Evolutionary conservation across 352 stramenopile genomes (phyloP), one percentile per base, ranked within the genome.

Genomic region (Thalassiosira exigua): DNA sequence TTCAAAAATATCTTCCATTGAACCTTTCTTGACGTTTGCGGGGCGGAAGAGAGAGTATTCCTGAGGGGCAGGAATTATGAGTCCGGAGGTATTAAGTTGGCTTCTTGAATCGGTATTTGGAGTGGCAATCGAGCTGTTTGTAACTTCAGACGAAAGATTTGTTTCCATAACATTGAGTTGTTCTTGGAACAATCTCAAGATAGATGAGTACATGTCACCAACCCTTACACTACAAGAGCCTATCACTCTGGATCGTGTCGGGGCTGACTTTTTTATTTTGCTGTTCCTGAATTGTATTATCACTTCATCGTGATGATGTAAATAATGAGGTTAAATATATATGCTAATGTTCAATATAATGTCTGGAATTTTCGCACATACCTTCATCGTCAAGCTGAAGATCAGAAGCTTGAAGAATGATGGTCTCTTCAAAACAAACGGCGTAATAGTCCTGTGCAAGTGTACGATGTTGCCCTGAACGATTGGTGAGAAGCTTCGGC

Each of bases 381-480:
- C 36, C 36, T 44, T 14, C 7, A 44, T 44, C 36, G 14, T 7
- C 14, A 44, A 44, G 36, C 36, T 87, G 75, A 44, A 87, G 64
- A 59, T 87, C 77, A 19, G 66, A 62, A 30, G 69, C 69, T 11
- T 67, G 30, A 21, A 87, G 44, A 69, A 82, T 53, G 29, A 87
- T 50, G 30, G 75, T 83, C 59, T 84, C 71, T 62, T 87, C 80
- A 50, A 69, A 87, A 21, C 32, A 57, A 24, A 83, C 75, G 4
- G 76, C 67, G 65, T 81, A 87, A 29, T 79, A 66, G 1, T 59
- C 61, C 5, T 70, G 42, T 32, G 33, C 51, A 42, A 46, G 50
- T 14, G 36, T 44, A 14, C 36, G 36, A 14, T 44, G 7, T 24
- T 71, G 69, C 5, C 62, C 71, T 11, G 50, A 36, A 22, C 61